Evolutionary conservation across 768 basidiomycete genomes (phyloP), one percentile per base, ranked within the genome.

Genomic region (Daedaleopsis sinensis): DNA sequence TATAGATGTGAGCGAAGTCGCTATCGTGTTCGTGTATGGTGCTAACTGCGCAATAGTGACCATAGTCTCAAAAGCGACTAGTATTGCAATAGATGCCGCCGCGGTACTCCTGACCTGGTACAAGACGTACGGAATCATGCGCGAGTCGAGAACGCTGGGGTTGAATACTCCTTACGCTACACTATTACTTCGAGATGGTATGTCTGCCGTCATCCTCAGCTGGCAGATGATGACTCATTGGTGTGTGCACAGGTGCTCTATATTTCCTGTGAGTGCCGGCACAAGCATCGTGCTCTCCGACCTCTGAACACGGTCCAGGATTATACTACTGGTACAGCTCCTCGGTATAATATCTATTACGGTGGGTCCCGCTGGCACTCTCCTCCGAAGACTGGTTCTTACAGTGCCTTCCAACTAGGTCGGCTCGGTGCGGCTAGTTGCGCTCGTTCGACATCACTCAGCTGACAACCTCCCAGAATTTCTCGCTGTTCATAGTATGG

Each of bases 121-220:
- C 7, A 61, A 61, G 24, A 65, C 64, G 10, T 50, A 49, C 27
- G 54, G 60, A 4, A 50, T 65, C 36, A 56, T 56, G 27, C 36
- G 60, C 7, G 60, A 58, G 6, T 61, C 64, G 43, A 37, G 24
- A 9, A 39, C 54, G 21, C 24, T 65, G 16, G 60, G 60, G 7
- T 19, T 65, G 24, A 52, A 47, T 10, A 59, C 64, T 18, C 64
- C 64, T 8, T 24, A 58, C 12, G 61, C 50, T 2, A 65, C 64
- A 2, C 54, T 65, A 12, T 46, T 65, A 11, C 60, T 65, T 12
- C 60, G 64, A 0, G 64, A 65, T 38, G 64, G 64, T 62, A 46
- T 51, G 62, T 19, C 6, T 19, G 12, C 9, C 23, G 27, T 7
- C 3, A 16, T n/a, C n/a, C 6, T n/a, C 11, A 12, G n/a, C 32